A percentile compares a stretch with the other conserved stretches of the same genome.
Conservation (phyloP, 257 asterid genomes). For the Primulina huaijiensis region DNA sequence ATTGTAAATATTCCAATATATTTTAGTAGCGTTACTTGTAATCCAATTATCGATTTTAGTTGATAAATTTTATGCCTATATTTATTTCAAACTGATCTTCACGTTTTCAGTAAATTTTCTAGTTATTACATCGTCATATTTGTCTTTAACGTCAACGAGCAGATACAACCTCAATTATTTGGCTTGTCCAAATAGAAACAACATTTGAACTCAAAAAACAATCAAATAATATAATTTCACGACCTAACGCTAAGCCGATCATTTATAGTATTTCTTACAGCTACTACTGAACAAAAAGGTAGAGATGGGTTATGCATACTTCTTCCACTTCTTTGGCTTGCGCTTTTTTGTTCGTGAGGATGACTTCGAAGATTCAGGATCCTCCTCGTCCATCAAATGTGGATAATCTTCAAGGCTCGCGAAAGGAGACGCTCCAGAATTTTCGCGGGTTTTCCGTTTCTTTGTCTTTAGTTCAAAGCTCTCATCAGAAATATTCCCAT, state of each 20-base stretch:
- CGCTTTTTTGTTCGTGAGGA: constrained; percentile 23
- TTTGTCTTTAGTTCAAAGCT: constrained; percentile 23
- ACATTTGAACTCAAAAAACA: neutral
- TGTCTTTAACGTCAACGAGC: too few species aligned
- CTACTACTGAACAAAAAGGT: neutral
- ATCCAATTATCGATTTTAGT: too few species aligned
- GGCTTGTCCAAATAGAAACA: neutral
- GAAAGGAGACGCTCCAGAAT: constrained; percentile 54
- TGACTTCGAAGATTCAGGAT: constrained; percentile 12
- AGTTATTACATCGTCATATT: too few species aligned
- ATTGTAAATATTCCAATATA: too few species aligned
- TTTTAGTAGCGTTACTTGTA: too few species aligned
- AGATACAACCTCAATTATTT: too few species aligned
- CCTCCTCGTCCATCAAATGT: constrained; percentile 54
- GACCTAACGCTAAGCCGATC: neutral
- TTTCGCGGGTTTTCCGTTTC: constrained; percentile 39
- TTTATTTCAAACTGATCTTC: too few species aligned
- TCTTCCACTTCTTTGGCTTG: constrained; percentile 36
- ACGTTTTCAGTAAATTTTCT: too few species aligned
- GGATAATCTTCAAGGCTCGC: constrained; percentile 68
- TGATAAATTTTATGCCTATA: too few species aligned
- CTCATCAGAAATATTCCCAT: constrained; percentile 36
- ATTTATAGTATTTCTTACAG: neutral
- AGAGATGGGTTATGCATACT: neutral
- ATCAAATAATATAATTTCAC: neutral